Base-by-base conservation (phyloP, 805 yeast species). In the Hanseniaspora lachancei region DNA sequence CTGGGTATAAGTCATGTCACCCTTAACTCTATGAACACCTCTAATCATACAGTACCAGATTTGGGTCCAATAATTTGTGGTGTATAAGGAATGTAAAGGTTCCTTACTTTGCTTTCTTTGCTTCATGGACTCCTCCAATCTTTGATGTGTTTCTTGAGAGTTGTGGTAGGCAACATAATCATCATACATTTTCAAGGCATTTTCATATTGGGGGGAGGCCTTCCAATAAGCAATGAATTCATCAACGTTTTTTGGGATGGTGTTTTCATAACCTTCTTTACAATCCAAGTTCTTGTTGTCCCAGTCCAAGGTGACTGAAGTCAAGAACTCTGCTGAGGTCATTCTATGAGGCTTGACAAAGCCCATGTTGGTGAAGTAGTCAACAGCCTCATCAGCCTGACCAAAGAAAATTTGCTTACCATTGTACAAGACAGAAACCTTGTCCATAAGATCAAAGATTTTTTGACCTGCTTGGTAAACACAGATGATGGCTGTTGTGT, bases 381-480 rank as follows among this genome's bases (percentile, higher is more conserved):
- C 74, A 62, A 74, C 78, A 20, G 84, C 86, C 46, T 71, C 69
- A 23, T 63, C 62, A 24, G 77, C 74, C 32, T 77, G 77, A 52
- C 86, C 86, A 61, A 74, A 81, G 62, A 67, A 82, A 48, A 81
- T 74, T 64, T 81, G 86, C 62, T 75, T 73, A 60, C 86, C 86
- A 57, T 72, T 72, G 64, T 82, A 81, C 35, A 81, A 64, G 15
- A 81, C 76, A 12, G 79, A 71, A n/a, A 80, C 80, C 58, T 78
- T 75, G 67, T 81, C 85, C 62, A 81, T 81, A 60, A 76, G 69
- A 41, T 77, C 72, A 64, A 80, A 82, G 47, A 81, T 79, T 58
- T 76, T 79, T 66, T 81, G 82, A 58, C 83, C 78, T 46, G 85
- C 84, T 66, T 81, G 87, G 63, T 82, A 82, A 60, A 81, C 79